Percentiles rank a stretch among this genome's conserved stretches.
phyloP scores from a whole-genome alignment of 164 flowering plant species.

The Vitis rupestris region DNA sequence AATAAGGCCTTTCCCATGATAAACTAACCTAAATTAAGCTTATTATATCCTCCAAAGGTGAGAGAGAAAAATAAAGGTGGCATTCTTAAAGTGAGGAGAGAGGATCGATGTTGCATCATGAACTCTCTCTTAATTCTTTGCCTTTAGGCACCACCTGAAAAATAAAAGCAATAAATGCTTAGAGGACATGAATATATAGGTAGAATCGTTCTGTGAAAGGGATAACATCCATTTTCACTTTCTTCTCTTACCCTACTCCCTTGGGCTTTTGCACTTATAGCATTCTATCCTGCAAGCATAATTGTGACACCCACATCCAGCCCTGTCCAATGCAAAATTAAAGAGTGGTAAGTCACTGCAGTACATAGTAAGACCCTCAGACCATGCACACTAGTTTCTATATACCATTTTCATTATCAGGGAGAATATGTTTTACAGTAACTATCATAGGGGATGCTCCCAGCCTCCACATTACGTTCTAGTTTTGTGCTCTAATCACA shows the following conservation, averaged over 20 bases:
- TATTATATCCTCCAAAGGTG: neutral
- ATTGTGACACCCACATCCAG: constrained; percentile 60
- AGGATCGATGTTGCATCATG: neutral
- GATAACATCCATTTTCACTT: no score
- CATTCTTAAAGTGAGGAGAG: neutral
- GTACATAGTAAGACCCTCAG: no score
- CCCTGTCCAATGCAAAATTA: constrained; percentile 24
- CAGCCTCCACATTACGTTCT: no score
- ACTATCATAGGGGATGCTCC: no score
- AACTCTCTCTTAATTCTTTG: neutral
- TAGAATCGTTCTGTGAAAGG: no score
- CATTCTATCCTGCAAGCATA: constrained; percentile 67
- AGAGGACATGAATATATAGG: neutral
- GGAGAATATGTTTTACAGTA: neutral
- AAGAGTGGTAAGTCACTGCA: neutral
- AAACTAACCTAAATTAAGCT: neutral
- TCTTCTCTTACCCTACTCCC: constrained; percentile 38
- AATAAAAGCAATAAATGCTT: neutral
- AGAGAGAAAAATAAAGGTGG: neutral
- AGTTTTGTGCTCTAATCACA: no score
- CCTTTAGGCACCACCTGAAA: constrained; percentile 12
- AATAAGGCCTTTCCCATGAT: constrained; percentile 10
- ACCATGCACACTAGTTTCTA: no score
- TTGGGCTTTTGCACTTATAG: constrained; percentile 54
- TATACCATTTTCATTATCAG: neutral